phyloP scores from a whole-genome alignment of 768 basidiomycete species.

The Hericium erinaceus region DNA sequence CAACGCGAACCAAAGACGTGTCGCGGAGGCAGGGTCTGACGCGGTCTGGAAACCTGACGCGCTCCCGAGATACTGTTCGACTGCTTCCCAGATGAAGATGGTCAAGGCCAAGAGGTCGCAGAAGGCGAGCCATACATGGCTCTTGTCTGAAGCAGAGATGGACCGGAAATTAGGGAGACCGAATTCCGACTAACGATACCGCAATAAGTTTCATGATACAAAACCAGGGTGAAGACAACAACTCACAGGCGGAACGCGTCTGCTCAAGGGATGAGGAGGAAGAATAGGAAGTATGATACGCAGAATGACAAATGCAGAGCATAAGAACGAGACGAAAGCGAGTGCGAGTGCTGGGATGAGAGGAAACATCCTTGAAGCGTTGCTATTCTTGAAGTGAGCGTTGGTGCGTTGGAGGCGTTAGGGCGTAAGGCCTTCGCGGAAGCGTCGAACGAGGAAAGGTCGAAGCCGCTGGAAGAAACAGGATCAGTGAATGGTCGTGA shows the following conservation, averaged over 20 bases:
- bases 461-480: conserved; percentile 21
- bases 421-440: conserved; percentile 26
- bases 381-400: conserved; percentile 8
- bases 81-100: conserved; percentile 59
- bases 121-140: conserved; percentile 63
- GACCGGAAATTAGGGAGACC: conserved; percentile 61
- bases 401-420: conserved; percentile 22
- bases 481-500: conserved; percentile 4
- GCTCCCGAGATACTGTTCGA: conserved; percentile 41
- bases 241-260: conserved; percentile 64
- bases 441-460: conserved; percentile 23
- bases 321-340: conserved; percentile 61
- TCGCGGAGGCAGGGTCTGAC: conserved; percentile 41
- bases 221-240: conserved; percentile 2
- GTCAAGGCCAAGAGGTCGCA: conserved; percentile 55
- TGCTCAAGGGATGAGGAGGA: conserved; percentile 63
- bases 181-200: conserved; percentile 53
- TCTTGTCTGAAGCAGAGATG: conserved; percentile 60
- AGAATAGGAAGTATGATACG: conserved; percentile 68
- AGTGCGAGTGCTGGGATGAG: conserved; percentile 58
- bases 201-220: conserved; percentile 15
- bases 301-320: conserved; percentile 68
- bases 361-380: conserved; percentile 43
- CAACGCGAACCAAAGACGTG: conserved; percentile 60
- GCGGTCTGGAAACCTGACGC: conserved; percentile 35